Percentiles rank a stretch among this genome's conserved stretches.
Evolutionary conservation across 1,139 yeast species (phyloP).

Genomic region (Lodderomyces jiufengensis): DNA sequence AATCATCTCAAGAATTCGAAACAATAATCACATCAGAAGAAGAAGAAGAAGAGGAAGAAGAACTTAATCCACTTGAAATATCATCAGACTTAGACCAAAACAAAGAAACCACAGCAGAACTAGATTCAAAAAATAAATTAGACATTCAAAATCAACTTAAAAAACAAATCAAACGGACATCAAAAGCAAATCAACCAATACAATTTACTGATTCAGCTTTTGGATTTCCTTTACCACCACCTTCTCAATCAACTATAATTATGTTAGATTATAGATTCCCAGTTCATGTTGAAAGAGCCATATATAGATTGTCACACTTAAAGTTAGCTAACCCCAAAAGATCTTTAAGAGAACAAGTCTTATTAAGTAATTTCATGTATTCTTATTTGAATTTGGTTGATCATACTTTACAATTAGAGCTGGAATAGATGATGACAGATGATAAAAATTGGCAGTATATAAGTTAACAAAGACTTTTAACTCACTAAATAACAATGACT

Average conservation of each 20-base stretch:
- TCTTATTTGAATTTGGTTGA: constrained; percentile 92
- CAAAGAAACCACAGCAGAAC: constrained; percentile 4
- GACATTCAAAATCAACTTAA: constrained; percentile 47
- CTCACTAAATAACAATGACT: too few species aligned
- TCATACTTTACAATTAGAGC: constrained; percentile 77
- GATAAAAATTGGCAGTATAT: too few species aligned
- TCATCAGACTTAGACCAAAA: constrained; percentile 8
- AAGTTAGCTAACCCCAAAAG: constrained; percentile 92
- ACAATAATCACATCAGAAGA: constrained; percentile 2
- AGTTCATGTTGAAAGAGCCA: constrained; percentile 92
- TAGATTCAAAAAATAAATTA: constrained; percentile 19
- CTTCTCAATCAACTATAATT: constrained; percentile 67
- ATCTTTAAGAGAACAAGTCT: constrained; percentile 85
- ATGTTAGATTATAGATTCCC: constrained; percentile 88
- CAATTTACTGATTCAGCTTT: constrained; percentile 79
- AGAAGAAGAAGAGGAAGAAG: constrained; percentile 8
- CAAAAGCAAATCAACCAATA: constrained; percentile 63
- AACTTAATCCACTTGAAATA: constrained; percentile 7
- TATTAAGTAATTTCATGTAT: constrained; percentile 93
- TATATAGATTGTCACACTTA: constrained; percentile 85
- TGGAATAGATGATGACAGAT: neutral
- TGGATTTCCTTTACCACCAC: constrained; percentile 82
- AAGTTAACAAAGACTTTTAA: too few species aligned
- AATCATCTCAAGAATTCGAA: too few species aligned
- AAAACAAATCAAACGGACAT: constrained; percentile 41